Conservation (phyloP, 2,329 filamentous ascomycete species). For the Emericellopsis atlantica region DNA sequence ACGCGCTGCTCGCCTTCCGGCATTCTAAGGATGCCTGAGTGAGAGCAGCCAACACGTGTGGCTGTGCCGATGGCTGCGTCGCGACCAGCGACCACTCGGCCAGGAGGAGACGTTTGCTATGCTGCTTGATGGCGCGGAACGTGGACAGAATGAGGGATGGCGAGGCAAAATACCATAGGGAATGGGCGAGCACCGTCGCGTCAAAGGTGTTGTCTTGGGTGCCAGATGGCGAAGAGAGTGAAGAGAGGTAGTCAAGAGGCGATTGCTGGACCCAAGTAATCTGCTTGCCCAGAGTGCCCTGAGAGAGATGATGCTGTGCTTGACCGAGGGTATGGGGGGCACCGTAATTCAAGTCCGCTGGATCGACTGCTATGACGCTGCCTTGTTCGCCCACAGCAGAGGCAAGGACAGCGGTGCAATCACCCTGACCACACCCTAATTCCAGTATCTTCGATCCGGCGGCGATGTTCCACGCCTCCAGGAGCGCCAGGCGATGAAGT, state of each 20-base stretch:
- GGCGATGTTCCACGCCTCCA: not conserved
- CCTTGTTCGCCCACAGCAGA: constrained; percentile 28
- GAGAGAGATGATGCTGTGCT: constrained; percentile 30
- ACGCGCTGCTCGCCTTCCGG: constrained; percentile 18
- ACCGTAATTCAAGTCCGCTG: constrained; percentile 34
- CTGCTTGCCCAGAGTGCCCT: constrained; percentile 21
- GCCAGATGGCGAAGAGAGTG: not conserved
- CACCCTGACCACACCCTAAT: constrained; percentile 47
- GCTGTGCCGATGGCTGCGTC: constrained; percentile 19
- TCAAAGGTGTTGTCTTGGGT: not conserved
- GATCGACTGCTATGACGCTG: constrained; percentile 37
- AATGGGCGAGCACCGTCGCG: constrained; percentile 31
- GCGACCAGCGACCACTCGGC: constrained; percentile 19
- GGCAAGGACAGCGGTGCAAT: constrained; percentile 41
- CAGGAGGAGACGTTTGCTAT: constrained; percentile 8
- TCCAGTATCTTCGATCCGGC: constrained; percentile 27
- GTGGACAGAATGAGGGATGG: constrained; percentile 12
- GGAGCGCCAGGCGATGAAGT: not conserved
- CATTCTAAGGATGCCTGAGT: constrained; percentile 28
- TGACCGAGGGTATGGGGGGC: constrained; percentile 34
- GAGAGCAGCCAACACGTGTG: constrained; percentile 40
- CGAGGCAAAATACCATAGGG: constrained; percentile 39
- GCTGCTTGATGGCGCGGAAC: constrained; percentile 9
- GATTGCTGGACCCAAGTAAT: constrained; percentile 29
- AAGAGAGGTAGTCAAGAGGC: constrained; percentile 19